Evolutionary conservation across 805 yeast genomes (phyloP).

Genomic region (Scheffersomyces stipitis): DNA sequence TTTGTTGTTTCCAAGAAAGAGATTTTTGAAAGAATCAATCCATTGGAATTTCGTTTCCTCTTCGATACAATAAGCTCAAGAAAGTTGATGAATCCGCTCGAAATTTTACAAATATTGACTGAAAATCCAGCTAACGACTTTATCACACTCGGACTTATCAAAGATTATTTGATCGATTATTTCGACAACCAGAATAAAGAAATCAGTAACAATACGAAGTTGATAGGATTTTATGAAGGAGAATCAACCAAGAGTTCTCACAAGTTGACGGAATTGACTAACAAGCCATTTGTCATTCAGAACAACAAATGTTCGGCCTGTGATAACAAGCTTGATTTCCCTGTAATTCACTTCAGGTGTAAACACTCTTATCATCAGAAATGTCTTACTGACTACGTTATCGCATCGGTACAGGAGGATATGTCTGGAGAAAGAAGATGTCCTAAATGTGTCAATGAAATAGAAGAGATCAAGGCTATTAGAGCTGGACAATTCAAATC

Average conservation of each 20-base stretch:
- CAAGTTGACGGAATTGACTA: conserved; percentile 51
- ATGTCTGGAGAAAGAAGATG: conserved; percentile 41
- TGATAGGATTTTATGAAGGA: conserved; percentile 63
- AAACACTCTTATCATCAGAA: conserved; percentile 82
- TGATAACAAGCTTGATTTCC: conserved; percentile 63
- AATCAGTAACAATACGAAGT: conserved; percentile 63
- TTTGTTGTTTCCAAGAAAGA: conserved; percentile 58
- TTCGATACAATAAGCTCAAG: conserved; percentile 52
- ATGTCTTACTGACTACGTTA: conserved; percentile 58
- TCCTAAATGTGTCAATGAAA: conserved; percentile 73
- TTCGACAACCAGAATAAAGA: conserved; percentile 61
- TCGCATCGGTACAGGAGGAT: conserved; percentile 6
- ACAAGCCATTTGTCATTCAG: conserved; percentile 54
- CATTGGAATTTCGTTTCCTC: conserved; percentile 46
- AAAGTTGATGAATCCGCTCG: conserved; percentile 68
- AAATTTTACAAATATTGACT: conserved; percentile 69
- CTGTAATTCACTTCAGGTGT: conserved; percentile 83
- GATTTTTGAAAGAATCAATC: conserved; percentile 52
- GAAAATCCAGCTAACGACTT: conserved; percentile 44
- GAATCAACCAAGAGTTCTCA: conserved; percentile 60
- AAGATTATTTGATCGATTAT: conserved; percentile 62
- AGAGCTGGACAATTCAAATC: conserved; percentile 60
- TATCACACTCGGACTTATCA: conserved; percentile 70
- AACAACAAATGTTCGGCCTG: conserved; percentile 68
- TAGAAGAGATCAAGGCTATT: conserved; percentile 62